Conservation (phyloP, 2,329 filamentous ascomycete genomes). For the Septoria linicola region DNA sequence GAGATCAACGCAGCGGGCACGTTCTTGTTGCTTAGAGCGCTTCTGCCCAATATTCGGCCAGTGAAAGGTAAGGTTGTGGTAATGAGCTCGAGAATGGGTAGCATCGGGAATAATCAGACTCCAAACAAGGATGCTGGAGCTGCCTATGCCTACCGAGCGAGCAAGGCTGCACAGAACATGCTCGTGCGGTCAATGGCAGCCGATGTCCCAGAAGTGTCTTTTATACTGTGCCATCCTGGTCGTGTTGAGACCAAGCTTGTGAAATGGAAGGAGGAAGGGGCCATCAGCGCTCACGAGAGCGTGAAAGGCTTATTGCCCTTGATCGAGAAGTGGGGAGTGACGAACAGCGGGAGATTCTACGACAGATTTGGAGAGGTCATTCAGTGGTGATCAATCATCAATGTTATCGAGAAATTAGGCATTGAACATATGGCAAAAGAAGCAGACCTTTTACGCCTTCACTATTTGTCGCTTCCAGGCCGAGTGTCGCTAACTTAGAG, state of each 20-base stretch:
- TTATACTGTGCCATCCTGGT: slow-evolving; percentile 48
- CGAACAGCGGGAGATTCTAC: slow-evolving; percentile 43
- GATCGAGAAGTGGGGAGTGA: slow-evolving; percentile 37
- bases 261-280: slow-evolving; percentile 47
- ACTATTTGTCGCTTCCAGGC: no score
- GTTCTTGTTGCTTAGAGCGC: slow-evolving; percentile 41
- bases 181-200: slow-evolving; percentile 46
- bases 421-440: not conserved
- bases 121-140: slow-evolving; percentile 37
- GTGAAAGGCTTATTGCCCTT: slow-evolving; percentile 41
- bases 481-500: no score
- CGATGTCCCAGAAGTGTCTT: slow-evolving; percentile 46
- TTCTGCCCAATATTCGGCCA: slow-evolving; percentile 40
- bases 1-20: slow-evolving; percentile 46
- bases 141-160: slow-evolving; percentile 50
- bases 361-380: slow-evolving; percentile 48
- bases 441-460: no score
- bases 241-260: slow-evolving; percentile 49
- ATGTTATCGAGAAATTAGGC: not conserved
- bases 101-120: slow-evolving; percentile 40
- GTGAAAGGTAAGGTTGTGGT: slow-evolving; percentile 40
- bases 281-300: slow-evolving; percentile 45
- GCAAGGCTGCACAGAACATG: slow-evolving; percentile 49
- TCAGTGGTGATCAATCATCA: slow-evolving; percentile 39
- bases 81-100: slow-evolving; percentile 49